Evolutionary conservation across 257 asterid genomes (phyloP), one percentile per base, ranked within the genome.

Genomic region (Ilex aquifolium): DNA sequence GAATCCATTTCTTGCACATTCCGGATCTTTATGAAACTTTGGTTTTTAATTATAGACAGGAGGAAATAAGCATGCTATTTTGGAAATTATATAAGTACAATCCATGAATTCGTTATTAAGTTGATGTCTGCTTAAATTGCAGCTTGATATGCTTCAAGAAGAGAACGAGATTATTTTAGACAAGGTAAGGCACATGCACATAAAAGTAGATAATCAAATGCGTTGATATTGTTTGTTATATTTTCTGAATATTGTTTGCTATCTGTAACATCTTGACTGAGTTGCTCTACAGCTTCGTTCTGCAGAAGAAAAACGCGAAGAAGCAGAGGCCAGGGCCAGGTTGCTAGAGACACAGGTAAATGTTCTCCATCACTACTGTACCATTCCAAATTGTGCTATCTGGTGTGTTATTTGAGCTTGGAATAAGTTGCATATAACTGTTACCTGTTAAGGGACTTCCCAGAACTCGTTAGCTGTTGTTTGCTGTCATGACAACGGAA

Each of bases 91-190:
- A 21, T 21, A 21, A 21, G 27, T 21, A 21, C 27, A 21, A 21
- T 21, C 27, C 27, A 21, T 21, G 27, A 21, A 21, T 36, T 40
- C 29, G 61, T 51, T 68, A 65, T 63, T 67, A 15, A 59, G 63
- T 59, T 65, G 54, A 76, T 72, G 42, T 63, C 17, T 61, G 64
- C 61, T 71, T 54, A 21, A 69, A 70, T 71, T 90, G 84, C 96
- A 93, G 99, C 86, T 93, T 72, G 99, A 93, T 74, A 90, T 93
- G 95, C 76, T 90, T 65, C 96, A 84, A 77, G 99, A 93, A 74
- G 99, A 93, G 77, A 90, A 93, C 74, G 96, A 90, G 32, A 60
- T 15, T 65, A 76, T 93, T 73, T 64, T 82, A 68, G 96, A 93
- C 62, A 93, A 93, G 97, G 99, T 93, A 77, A 80, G 79, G 66